Percentiles rank a stretch among this genome's conserved stretches.
Evolutionary conservation across 306 rosid species (phyloP).

Genomic region (Quercus rubra): DNA sequence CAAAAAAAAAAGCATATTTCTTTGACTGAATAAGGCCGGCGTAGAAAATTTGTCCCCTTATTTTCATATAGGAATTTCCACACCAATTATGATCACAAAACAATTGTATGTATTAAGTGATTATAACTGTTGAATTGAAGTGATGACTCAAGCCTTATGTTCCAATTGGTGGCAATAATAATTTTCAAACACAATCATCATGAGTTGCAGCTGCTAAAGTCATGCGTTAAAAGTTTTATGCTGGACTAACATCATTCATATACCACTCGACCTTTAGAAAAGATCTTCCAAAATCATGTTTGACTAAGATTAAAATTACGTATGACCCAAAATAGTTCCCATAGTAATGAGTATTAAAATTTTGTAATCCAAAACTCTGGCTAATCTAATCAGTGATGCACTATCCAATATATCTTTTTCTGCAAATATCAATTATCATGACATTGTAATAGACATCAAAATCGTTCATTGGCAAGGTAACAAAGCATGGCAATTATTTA

Average conservation of each 20-base stretch:
- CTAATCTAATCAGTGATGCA: not conserved
- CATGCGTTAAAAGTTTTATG: not conserved
- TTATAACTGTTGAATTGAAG: not conserved
- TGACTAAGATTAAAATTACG: not conserved
- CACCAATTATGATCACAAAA: not conserved
- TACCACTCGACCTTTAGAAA: not conserved
- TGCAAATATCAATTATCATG: not conserved
- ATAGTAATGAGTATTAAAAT: not conserved
- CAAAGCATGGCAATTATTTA: too few relatives aligned
- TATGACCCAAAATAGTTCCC: not conserved
- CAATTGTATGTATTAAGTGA: not conserved
- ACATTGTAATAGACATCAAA: too few relatives aligned
- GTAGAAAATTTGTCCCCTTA: not conserved
- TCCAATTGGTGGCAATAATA: not conserved
- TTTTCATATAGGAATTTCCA: not conserved
- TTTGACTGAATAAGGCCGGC: not conserved
- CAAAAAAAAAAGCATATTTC: not conserved
- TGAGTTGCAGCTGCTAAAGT: not conserved
- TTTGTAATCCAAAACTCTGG: not conserved
- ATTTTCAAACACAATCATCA: not conserved
- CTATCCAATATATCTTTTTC: not conserved
- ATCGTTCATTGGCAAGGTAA: too few relatives aligned
- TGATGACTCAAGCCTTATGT: not conserved
- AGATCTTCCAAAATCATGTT: not conserved
- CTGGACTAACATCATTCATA: not conserved